Percentiles rank a stretch among this genome's conserved stretches.
Evolutionary conservation across 2,329 filamentous ascomycete species (phyloP).

Genomic region (Nannizziopsis arthrosporioides): DNA sequence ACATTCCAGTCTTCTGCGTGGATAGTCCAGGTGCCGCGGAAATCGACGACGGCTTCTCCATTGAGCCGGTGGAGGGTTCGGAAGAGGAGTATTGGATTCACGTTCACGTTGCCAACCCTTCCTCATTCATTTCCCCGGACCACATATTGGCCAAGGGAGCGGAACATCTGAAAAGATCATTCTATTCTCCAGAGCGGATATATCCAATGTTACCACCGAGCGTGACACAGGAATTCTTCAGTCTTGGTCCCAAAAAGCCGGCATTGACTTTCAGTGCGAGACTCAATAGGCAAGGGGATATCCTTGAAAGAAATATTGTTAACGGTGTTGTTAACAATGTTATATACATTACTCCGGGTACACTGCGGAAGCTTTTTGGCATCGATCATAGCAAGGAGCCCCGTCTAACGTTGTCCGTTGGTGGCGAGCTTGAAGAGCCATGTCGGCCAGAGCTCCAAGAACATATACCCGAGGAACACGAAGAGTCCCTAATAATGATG

Average conservation of each 20-base stretch:
- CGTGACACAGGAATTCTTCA: conserved; percentile 42
- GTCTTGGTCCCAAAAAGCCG: conserved; percentile 42
- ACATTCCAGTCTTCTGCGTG: conserved; percentile 48
- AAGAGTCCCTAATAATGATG: conserved; percentile 26
- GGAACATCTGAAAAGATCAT: conserved; percentile 41
- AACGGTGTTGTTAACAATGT: conserved; percentile 46
- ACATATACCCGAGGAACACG: conserved; percentile 25
- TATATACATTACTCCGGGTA: conserved; percentile 40
- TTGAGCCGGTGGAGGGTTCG: conserved; percentile 39
- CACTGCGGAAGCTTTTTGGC: conserved; percentile 30
- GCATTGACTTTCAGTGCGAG: conserved; percentile 51
- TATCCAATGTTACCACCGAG: conserved; percentile 47
- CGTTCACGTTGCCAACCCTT: conserved; percentile 53
- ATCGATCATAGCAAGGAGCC: conserved; percentile 16
- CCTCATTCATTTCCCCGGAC: conserved; percentile 46
- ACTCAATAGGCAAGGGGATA: conserved; percentile 40
- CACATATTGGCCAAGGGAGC: conserved; percentile 45
- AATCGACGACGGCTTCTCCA: conserved; percentile 52
- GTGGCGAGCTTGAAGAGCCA: conserved; percentile 21
- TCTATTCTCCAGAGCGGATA: conserved; percentile 43
- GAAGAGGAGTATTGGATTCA: conserved; percentile 46
- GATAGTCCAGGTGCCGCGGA: conserved; percentile 45
- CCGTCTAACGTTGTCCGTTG: conserved; percentile 22
- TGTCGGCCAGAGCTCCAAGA: conserved; percentile 20
- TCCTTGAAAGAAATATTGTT: conserved; percentile 44